These are phyloP conservation scores for Exophiala lecanii-corni DNA, from an alignment of 2,329 filamentous ascomycete genomes.

Conservation along the genomic window DNA sequence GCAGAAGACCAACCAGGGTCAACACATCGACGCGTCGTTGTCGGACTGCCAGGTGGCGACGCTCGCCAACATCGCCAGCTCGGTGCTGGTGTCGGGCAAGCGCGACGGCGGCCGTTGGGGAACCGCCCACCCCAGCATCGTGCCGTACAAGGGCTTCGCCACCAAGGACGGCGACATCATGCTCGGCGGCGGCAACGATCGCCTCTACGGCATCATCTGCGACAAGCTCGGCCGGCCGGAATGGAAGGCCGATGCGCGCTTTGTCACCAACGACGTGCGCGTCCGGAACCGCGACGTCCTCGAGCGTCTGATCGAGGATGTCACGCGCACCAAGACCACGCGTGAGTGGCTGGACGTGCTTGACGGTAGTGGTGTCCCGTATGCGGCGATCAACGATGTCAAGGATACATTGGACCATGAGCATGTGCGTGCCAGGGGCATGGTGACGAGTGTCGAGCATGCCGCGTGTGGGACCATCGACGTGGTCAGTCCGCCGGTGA, in stretches of 20 bases:
- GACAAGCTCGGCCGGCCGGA: constrained; percentile 54
- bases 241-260: constrained; percentile 54
- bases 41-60: constrained; percentile 95
- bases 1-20: constrained; percentile 62
- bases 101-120: constrained; percentile 90
- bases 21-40: constrained; percentile 86
- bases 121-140: constrained; percentile 96
- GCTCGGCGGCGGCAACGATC: constrained; percentile 61
- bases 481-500: constrained; percentile 89
- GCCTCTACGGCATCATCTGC: constrained; percentile 57
- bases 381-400: constrained; percentile 90
- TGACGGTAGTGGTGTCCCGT: constrained; percentile 90
- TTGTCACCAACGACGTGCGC: constrained; percentile 55
- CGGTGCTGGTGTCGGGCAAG: constrained; percentile 79
- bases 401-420: constrained; percentile 76
- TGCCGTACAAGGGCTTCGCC: constrained; percentile 82
- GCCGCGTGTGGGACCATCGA: constrained; percentile 77
- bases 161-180: constrained; percentile 60
- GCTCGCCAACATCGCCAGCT: constrained; percentile 90
- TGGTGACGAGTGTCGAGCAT: constrained; percentile 88
- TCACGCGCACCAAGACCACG: constrained; percentile 74
- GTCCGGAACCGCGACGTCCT: constrained; percentile 68
- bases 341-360: constrained; percentile 81
- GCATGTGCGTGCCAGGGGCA: constrained; percentile 74
- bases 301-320: constrained; percentile 71